Conservation (phyloP, 306 rosid genomes). For the Cicer yamashitae region DNA sequence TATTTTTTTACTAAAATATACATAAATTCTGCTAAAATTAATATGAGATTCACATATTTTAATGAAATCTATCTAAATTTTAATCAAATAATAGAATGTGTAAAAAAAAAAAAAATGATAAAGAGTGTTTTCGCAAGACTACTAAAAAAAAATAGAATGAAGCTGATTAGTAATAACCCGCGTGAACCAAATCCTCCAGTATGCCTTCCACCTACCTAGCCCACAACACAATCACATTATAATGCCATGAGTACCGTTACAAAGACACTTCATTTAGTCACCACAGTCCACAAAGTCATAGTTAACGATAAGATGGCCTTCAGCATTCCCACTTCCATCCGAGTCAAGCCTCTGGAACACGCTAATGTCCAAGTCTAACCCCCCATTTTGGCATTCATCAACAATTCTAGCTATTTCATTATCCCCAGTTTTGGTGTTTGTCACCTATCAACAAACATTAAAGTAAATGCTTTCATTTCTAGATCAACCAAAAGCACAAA, state of each 20-base stretch:
- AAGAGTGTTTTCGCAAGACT: too few relatives aligned
- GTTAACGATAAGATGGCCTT: slow-evolving; percentile 59
- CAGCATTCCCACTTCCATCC: slow-evolving; percentile 50
- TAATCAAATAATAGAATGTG: too few relatives aligned
- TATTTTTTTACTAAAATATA: too few relatives aligned
- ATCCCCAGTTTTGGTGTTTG: slow-evolving; percentile 52
- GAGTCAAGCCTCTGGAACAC: slow-evolving; percentile 59
- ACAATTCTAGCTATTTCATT: slow-evolving; percentile 59
- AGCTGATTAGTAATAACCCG: too few relatives aligned
- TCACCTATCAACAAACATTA: slow-evolving; percentile 54
- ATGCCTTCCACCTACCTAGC: not conserved
- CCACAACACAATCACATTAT: not conserved
- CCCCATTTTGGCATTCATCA: slow-evolving; percentile 66
- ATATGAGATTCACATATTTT: too few relatives aligned
- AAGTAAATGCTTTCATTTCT: not conserved
- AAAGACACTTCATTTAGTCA: slow-evolving; percentile 40
- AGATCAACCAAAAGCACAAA: slow-evolving; percentile 3
- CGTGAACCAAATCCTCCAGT: too few relatives aligned
- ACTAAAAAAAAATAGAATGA: too few relatives aligned
- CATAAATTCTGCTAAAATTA: too few relatives aligned
- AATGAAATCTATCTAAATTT: too few relatives aligned
- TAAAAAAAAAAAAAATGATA: too few relatives aligned
- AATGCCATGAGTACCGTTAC: not conserved
- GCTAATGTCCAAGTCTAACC: slow-evolving; percentile 59
- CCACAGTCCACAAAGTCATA: slow-evolving; percentile 63